Evolutionary conservation across 805 yeast species (phyloP).

Genomic region (Candida xiaguanensis): DNA sequence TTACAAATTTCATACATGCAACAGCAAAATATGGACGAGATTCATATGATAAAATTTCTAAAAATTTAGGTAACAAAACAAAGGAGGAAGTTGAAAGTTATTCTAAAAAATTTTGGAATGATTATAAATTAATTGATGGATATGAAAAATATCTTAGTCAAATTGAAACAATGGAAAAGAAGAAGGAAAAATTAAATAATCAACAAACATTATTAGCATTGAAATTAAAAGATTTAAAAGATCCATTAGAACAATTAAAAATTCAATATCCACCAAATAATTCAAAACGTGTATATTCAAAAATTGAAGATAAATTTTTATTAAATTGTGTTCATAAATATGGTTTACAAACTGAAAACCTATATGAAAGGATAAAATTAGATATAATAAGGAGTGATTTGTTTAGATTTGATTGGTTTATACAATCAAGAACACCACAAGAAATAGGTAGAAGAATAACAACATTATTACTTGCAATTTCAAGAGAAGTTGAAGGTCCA

Average conservation of each 20-base stretch:
- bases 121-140: slow-evolving; percentile 60
- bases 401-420: slow-evolving; percentile 72
- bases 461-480: slow-evolving; percentile 62
- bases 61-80: slow-evolving; percentile 53
- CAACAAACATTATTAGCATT: slow-evolving; percentile 54
- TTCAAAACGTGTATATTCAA: slow-evolving; percentile 69
- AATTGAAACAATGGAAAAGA: slow-evolving; percentile 71
- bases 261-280: slow-evolving; percentile 82
- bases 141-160: slow-evolving; percentile 67
- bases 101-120: slow-evolving; percentile 60
- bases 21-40: slow-evolving; percentile 65
- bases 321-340: slow-evolving; percentile 57
- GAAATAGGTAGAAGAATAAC: slow-evolving; percentile 69
- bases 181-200: slow-evolving; percentile 47
- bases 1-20: slow-evolving; percentile 66
- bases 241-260: slow-evolving; percentile 58
- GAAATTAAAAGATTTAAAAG: slow-evolving; percentile 51
- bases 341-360: slow-evolving; percentile 57
- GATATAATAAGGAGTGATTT: slow-evolving; percentile 57
- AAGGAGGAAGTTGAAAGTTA: slow-evolving; percentile 58
- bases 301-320: slow-evolving; percentile 67
- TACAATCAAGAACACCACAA: slow-evolving; percentile 65
- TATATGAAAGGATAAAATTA: slow-evolving; percentile 62
- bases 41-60: slow-evolving; percentile 46
- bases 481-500: slow-evolving; percentile 67